phyloP scores from a whole-genome alignment of 805 yeast species.

The Pichia scutulata region DNA sequence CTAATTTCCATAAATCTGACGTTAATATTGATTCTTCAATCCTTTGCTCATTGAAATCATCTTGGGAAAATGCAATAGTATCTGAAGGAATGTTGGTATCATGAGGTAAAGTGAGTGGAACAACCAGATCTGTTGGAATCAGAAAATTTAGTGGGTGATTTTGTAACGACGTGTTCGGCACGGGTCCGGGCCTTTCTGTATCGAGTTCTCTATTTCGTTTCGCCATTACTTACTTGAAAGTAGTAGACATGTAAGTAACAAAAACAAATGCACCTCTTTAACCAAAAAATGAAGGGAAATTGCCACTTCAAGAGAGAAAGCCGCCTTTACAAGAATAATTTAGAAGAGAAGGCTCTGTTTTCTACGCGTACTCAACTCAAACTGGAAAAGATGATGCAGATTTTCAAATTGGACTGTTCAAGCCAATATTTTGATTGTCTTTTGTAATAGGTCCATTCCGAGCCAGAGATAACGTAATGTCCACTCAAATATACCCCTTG shows the following conservation, averaged over 20 bases:
- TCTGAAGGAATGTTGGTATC: slow-evolving; percentile 9
- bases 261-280: background rate
- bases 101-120: slow-evolving; percentile 25
- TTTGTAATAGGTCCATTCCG: too few species aligned
- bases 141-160: slow-evolving; percentile 30
- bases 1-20: slow-evolving; percentile 17
- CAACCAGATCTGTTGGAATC: slow-evolving; percentile 32
- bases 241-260: background rate
- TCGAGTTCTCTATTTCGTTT: background rate
- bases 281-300: background rate
- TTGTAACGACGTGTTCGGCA: slow-evolving; percentile 18
- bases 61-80: slow-evolving; percentile 5
- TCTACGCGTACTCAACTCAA: background rate
- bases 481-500: slow-evolving; percentile 17
- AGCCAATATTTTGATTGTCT: too few species aligned
- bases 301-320: background rate
- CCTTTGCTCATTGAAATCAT: slow-evolving; percentile 4
- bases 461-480: background rate
- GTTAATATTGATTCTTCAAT: slow-evolving; percentile 12
- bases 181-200: background rate
- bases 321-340: background rate
- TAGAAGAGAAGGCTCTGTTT: background rate
- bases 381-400: background rate
- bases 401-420: background rate
- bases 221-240: background rate